Evolutionary conservation across 805 yeast genomes (phyloP).

Genomic region (Saturnispora serradocipensis): DNA sequence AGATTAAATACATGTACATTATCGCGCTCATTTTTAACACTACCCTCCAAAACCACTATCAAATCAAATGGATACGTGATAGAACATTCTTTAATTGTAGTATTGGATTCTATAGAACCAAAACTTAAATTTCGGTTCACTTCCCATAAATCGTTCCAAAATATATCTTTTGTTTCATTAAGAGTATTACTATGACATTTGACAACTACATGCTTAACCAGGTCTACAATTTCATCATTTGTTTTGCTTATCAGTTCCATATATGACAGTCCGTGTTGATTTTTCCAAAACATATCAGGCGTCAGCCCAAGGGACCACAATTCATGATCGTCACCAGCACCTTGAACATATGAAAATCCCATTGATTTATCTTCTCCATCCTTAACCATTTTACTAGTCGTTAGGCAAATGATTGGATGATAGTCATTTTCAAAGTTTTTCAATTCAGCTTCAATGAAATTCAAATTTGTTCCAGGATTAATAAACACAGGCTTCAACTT

Average conservation of each 20-base stretch:
- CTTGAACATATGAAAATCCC: constrained; percentile 68
- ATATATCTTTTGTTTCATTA: background rate
- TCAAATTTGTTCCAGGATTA: constrained; percentile 39
- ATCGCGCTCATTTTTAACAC: constrained; percentile 12
- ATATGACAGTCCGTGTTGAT: constrained; percentile 18
- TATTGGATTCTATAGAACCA: constrained; percentile 16
- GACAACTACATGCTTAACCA: constrained; percentile 7
- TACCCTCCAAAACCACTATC: constrained; percentile 15
- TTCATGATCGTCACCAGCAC: constrained; percentile 94
- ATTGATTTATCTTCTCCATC: constrained; percentile 43
- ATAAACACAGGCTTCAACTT: constrained; percentile 64
- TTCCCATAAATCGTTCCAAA: constrained; percentile 3
- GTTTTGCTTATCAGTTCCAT: constrained; percentile 16
- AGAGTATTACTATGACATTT: background rate
- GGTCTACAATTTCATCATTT: constrained; percentile 24
- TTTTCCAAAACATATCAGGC: constrained; percentile 50
- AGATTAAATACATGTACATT: constrained; percentile 18
- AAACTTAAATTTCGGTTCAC: constrained; percentile 16
- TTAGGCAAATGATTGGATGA: constrained; percentile 42
- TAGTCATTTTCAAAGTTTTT: constrained; percentile 17
- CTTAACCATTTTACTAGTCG: constrained; percentile 53
- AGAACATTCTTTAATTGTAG: background rate
- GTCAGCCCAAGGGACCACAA: constrained; percentile 59
- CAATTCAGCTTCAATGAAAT: background rate
- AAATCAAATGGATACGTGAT: constrained; percentile 19